phyloP scores from a whole-genome alignment of 208 protist species.

The Trypanosomatidae sp. region DNA sequence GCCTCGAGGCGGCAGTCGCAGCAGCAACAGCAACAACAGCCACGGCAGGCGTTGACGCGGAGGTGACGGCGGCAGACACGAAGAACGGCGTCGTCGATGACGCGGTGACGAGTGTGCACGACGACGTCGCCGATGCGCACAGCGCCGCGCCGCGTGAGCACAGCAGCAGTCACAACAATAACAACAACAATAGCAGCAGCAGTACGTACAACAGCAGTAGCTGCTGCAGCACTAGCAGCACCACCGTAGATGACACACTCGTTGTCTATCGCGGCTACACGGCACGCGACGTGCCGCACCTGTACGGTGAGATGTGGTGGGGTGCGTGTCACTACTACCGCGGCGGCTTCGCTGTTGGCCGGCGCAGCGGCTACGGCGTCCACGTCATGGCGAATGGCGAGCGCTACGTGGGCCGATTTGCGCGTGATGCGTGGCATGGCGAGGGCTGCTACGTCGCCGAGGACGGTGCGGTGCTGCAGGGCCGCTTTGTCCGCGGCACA shows the following conservation, averaged over 20 bases:
- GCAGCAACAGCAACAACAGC: not conserved
- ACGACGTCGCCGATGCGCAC: not conserved
- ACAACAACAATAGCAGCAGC: not conserved
- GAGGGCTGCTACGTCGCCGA: conserved; percentile 40
- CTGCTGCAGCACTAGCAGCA: not conserved
- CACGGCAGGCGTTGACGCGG: no score
- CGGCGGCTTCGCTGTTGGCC: conserved; percentile 43
- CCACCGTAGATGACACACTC: conserved; percentile 5
- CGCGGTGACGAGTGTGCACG: not conserved
- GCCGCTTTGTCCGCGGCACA: conserved; percentile 25
- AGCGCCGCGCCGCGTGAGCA: no score
- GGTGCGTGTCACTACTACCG: conserved; percentile 35
- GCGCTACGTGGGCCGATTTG: conserved; percentile 50
- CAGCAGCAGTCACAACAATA: no score
- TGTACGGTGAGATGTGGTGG: conserved; percentile 76
- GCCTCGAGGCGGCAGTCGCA: no score
- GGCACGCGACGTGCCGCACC: conserved; percentile 36
- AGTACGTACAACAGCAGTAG: not conserved
- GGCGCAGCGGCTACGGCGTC: conserved; percentile 39
- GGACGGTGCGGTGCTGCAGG: conserved; percentile 56
- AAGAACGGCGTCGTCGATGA: not conserved
- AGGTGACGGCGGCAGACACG: no score
- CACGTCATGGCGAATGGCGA: conserved; percentile 55
- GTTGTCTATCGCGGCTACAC: conserved; percentile 71
- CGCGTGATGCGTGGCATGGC: conserved; percentile 41